Evolutionary conservation across 257 asterid species (phyloP).

Genomic region (Catharanthus roseus): DNA sequence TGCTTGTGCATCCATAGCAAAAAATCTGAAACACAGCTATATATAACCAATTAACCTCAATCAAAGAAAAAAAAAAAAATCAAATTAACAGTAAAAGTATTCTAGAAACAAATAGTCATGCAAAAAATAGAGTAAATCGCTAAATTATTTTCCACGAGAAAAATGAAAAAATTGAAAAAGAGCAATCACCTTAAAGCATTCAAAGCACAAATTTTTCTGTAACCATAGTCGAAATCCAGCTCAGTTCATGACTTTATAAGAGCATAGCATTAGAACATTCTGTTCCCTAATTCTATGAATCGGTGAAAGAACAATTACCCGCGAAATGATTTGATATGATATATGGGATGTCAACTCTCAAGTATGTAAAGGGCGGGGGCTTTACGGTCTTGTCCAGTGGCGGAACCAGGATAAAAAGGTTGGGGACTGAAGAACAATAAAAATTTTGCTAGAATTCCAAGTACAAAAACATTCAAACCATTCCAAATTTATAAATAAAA

Average conservation of each 20-base stretch:
- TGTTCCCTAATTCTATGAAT: neutral
- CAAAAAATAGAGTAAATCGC: neutral
- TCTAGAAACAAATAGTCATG: neutral
- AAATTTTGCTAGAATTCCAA: too few species aligned
- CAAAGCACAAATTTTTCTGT: neutral
- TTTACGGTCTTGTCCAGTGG: too few species aligned
- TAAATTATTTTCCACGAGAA: neutral
- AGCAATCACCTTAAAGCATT: neutral
- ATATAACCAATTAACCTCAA: neutral
- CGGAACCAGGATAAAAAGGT: too few species aligned
- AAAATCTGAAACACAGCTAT: neutral
- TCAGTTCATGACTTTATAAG: neutral
- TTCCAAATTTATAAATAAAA: too few species aligned
- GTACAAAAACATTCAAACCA: too few species aligned
- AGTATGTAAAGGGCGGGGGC: too few species aligned
- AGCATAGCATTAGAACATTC: neutral
- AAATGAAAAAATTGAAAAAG: neutral
- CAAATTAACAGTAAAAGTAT: neutral
- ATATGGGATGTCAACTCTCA: too few species aligned
- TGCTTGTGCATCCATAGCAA: constrained; percentile 45
- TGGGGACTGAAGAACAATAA: too few species aligned
- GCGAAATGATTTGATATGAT: neutral
- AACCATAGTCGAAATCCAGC: neutral
- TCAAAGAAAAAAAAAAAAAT: too few species aligned
- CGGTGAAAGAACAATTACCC: neutral